Percentiles rank a stretch among this genome's conserved stretches.
Conservation (phyloP, 2,329 filamentous ascomycete genomes). For the Acrodontium crateriforme region DNA sequence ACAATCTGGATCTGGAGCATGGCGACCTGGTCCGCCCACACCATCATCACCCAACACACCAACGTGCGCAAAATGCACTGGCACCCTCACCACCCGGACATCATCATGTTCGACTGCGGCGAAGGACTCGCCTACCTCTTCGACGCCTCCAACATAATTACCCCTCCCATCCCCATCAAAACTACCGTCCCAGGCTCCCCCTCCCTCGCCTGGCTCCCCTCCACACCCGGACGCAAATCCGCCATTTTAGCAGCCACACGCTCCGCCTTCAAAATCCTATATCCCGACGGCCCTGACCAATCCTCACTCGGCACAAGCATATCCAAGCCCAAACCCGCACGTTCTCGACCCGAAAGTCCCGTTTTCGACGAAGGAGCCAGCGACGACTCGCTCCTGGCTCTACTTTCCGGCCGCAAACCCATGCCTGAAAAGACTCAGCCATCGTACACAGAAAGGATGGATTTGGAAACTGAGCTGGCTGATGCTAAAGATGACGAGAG, state of each 20-base stretch:
- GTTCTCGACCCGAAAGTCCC: not conserved
- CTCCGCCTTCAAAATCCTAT: slow-evolving; percentile 25
- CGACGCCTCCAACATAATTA: slow-evolving; percentile 10
- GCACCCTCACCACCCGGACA: slow-evolving; percentile 25
- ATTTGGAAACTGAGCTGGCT: slow-evolving; percentile 17
- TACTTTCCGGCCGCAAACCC: slow-evolving; percentile 33
- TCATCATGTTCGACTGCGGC: slow-evolving; percentile 30
- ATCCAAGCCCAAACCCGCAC: slow-evolving; percentile 3
- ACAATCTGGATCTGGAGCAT: slow-evolving; percentile 37
- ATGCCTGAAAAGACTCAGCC: slow-evolving; percentile 21
- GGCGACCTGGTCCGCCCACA: slow-evolving; percentile 21
- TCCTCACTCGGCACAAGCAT: no score
- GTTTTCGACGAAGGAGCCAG: slow-evolving; percentile 23
- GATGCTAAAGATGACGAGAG: slow-evolving; percentile 12
- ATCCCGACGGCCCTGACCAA: slow-evolving; percentile 27
- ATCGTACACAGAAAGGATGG: slow-evolving; percentile 19
- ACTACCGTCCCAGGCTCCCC: slow-evolving; percentile 5
- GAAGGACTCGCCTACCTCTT: slow-evolving; percentile 29
- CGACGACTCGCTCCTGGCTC: slow-evolving; percentile 35
- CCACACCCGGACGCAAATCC: slow-evolving; percentile 13
- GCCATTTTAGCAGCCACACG: slow-evolving; percentile 24
- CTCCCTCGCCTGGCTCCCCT: slow-evolving; percentile 11
- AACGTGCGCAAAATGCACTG: slow-evolving; percentile 30
- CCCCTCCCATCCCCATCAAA: slow-evolving; percentile 10
- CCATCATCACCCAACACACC: slow-evolving; percentile 32